Evolutionary conservation across 1,139 yeast species (phyloP), one percentile per base, ranked within the genome.

Genomic region (Kodamaea ohmeri): DNA sequence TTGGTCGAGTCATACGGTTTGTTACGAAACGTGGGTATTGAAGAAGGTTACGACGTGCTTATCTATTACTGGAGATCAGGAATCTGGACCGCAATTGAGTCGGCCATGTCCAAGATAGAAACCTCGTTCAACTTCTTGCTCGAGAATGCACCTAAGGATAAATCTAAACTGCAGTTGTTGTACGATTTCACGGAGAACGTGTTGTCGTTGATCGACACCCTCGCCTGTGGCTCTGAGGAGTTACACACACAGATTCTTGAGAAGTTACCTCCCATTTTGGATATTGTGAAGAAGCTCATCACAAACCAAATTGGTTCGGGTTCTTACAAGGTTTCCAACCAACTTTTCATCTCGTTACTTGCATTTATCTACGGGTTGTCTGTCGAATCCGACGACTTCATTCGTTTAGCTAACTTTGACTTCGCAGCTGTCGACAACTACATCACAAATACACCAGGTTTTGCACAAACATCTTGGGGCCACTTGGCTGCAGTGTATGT

Each of bases 11-110:
- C 90, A 0, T 83, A 77, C 53, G 97, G 96, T 1, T 66, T 90
- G 36, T 63, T 92, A 47, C 74, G 96, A 55, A 88, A 86, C 55
- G 55, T 90, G 38, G 82, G 83, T 3, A 70, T 87, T 36, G 95
- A 88, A 55, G 95, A 88, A 61, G 97, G 96, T n/a, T 81, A 87
- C 50, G 95, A 87, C 46, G 75, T 87, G 20, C 78, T 89, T 26
- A 74, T 77, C 21, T 78, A 76, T 56, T 60, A 85, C 40, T 84
- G 95, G 86, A 76, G 97, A 57, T 79, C 80, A 19, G 80, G 84
- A 43, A 77, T 92, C 35, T 80, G 95, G 83, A 67, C 74, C 0
- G 61, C 76, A 14, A 67, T 89, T 26, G 74, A 71, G 35, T 47
- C 55, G 12, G 75, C 80, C 2, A 60, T 83, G 33, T 55, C 55